Evolutionary conservation across 495 filamentous ascomycete species (phyloP).

Genomic region (Bombardia bombarda): DNA sequence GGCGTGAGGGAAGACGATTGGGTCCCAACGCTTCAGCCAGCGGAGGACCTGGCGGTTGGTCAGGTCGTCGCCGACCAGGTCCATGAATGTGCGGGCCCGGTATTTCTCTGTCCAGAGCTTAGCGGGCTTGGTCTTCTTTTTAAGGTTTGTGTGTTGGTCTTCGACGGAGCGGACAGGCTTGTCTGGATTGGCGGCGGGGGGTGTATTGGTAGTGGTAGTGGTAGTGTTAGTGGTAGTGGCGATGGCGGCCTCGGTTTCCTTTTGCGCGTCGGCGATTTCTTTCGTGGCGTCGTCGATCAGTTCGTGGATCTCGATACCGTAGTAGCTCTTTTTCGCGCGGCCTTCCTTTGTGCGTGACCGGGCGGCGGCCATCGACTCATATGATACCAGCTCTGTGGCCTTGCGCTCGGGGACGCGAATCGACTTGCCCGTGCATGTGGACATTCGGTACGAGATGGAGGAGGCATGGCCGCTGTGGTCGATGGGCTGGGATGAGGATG

Average conservation of each 20-base stretch:
- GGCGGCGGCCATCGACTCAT: conserved; percentile 59
- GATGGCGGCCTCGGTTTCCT: conserved; percentile 14
- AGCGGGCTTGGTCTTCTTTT: conserved; percentile 40
- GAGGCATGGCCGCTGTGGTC: not conserved
- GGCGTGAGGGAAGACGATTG: conserved; percentile 76
- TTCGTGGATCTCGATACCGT: conserved; percentile 82
- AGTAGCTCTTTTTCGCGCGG: conserved; percentile 74
- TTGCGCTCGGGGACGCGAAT: conserved; percentile 48
- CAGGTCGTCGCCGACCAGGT: conserved; percentile 87
- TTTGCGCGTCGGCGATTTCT: conserved; percentile 29
- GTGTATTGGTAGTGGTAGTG: no score
- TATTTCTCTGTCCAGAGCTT: conserved; percentile 86
- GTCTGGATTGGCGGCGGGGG: conserved; percentile 18
- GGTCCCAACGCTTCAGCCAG: conserved; percentile 93
- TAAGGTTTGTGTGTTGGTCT: conserved; percentile 24
- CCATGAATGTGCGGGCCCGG: conserved; percentile 82
- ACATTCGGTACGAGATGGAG: conserved; percentile 37
- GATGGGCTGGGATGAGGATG: not conserved
- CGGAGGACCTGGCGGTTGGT: conserved; percentile 86
- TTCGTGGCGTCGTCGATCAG: conserved; percentile 63
- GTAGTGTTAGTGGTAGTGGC: no score
- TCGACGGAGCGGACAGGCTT: conserved; percentile 27
- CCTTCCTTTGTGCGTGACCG: conserved; percentile 61
- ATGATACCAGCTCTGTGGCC: conserved; percentile 42
- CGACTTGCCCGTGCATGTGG: conserved; percentile 58